phyloP scores from a whole-genome alignment of 2,329 filamentous ascomycete species.

The Fusarium circinatum region DNA sequence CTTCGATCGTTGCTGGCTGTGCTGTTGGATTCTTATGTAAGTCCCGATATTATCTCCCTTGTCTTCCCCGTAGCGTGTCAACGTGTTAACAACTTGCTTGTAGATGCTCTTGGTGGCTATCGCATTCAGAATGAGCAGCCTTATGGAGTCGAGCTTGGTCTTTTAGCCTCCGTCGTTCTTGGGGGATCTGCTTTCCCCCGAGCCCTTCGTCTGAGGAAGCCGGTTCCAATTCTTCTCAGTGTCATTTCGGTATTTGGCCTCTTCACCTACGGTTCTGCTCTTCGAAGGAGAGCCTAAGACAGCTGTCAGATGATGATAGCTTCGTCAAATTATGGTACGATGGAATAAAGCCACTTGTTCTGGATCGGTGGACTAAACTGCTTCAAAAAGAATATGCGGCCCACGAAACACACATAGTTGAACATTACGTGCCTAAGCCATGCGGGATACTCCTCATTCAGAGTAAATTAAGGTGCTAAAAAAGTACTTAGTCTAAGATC shows the following conservation, averaged over 20 bases:
- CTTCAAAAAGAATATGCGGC: neutral
- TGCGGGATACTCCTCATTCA: neutral
- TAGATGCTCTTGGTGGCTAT: constrained; percentile 81
- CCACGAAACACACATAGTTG: neutral
- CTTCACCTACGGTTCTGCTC: neutral
- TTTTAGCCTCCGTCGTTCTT: constrained; percentile 73
- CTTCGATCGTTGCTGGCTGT: constrained; percentile 85
- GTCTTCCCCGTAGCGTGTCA: neutral
- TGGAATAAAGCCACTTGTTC: neutral
- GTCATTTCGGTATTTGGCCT: neutral
- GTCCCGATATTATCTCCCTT: constrained; percentile 37
- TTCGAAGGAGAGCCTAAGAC: neutral
- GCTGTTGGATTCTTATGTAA: constrained; percentile 77
- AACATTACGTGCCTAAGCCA: neutral
- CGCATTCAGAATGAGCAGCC: constrained; percentile 79
- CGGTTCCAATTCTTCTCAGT: neutral
- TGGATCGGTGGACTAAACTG: neutral
- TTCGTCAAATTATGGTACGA: neutral
- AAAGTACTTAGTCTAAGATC: too few relatives aligned
- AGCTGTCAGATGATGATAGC: neutral
- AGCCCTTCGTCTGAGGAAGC: neutral
- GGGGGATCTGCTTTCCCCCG: neutral
- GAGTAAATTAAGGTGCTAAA: too few relatives aligned
- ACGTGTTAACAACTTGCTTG: neutral
- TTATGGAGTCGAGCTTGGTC: constrained; percentile 88